Conservation (phyloP, 2,329 filamentous ascomycete genomes). For the Exophiala xenobiotica region DNA sequence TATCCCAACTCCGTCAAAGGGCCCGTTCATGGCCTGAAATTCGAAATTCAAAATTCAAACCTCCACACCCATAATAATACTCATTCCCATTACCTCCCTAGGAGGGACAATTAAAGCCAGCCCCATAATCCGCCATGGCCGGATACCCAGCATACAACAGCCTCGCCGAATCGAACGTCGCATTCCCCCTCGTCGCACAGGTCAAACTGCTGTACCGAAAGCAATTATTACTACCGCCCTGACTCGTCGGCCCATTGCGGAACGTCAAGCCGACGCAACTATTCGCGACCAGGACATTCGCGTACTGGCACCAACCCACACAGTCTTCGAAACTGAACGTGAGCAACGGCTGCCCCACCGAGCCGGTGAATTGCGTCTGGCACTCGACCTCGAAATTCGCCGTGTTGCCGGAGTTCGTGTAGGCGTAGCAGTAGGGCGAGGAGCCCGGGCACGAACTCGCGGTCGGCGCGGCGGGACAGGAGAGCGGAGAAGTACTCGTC, state of each 20-base stretch:
- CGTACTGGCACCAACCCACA: constrained; percentile 21
- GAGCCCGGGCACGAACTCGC: constrained; percentile 11
- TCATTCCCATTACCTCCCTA: too few species aligned
- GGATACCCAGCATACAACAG: constrained; percentile 21
- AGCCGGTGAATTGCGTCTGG: constrained; percentile 13
- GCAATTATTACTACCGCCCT: constrained; percentile 23
- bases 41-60: too few species aligned
- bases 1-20: too few species aligned
- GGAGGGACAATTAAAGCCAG: background rate
- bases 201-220: constrained; percentile 12
- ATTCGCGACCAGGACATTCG: constrained; percentile 10
- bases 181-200: constrained; percentile 15
- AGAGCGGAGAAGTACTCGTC: constrained; percentile 2
- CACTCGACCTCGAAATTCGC: constrained; percentile 25
- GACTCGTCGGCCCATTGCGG: background rate
- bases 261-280: constrained; percentile 23
- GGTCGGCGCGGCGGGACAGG: constrained; percentile 14
- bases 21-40: too few species aligned
- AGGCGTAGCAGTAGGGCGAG: constrained; percentile 19
- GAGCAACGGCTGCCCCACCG: constrained; percentile 8
- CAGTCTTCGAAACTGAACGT: constrained; percentile 19
- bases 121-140: constrained; percentile 18
- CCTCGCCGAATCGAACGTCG: constrained; percentile 16
- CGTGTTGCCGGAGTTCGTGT: constrained; percentile 13
- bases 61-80: too few species aligned